These are phyloP conservation scores for Trichoderma semiorbis DNA, from an alignment of 2,329 filamentous ascomycete species.

Conservation along the genomic window DNA sequence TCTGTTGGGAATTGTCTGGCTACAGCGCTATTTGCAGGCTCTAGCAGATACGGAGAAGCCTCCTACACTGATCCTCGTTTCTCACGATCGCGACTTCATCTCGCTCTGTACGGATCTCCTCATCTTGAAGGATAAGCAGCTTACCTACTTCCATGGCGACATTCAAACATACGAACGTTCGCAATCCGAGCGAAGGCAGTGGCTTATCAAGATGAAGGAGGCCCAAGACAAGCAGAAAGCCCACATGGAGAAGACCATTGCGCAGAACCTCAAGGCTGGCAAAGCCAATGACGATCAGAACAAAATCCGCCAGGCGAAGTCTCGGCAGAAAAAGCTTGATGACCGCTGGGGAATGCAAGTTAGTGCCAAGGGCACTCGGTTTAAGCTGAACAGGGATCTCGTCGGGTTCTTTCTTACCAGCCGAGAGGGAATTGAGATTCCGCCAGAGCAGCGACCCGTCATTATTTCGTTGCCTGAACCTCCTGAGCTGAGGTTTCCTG, in stretches of 20 bases:
- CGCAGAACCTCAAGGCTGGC: conserved; percentile 69
- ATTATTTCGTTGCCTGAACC: conserved; percentile 59
- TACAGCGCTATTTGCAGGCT: conserved; percentile 67
- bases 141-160: conserved; percentile 73
- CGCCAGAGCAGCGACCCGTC: conserved; percentile 57
- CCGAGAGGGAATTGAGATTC: conserved; percentile 69
- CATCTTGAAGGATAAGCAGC: conserved; percentile 66
- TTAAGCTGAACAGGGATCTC: conserved; percentile 76
- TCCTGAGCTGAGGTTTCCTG: conserved; percentile 69
- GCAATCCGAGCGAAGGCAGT: conserved; percentile 62
- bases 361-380: conserved; percentile 66
- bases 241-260: conserved; percentile 76
- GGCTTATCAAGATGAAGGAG: conserved; percentile 72
- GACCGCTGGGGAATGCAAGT: conserved; percentile 76
- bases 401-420: conserved; percentile 56
- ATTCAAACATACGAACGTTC: conserved; percentile 68
- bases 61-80: conserved; percentile 72
- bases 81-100: conserved; percentile 79
- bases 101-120: conserved; percentile 75
- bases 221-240: conserved; percentile 77
- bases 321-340: conserved; percentile 78
- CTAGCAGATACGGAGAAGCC: conserved; percentile 50
- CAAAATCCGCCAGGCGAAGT: conserved; percentile 81
- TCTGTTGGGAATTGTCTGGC: conserved; percentile 78
- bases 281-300: conserved; percentile 78